These are phyloP conservation scores for Podaxis rugospora DNA, from an alignment of 768 basidiomycete species.

Conservation along the genomic window DNA sequence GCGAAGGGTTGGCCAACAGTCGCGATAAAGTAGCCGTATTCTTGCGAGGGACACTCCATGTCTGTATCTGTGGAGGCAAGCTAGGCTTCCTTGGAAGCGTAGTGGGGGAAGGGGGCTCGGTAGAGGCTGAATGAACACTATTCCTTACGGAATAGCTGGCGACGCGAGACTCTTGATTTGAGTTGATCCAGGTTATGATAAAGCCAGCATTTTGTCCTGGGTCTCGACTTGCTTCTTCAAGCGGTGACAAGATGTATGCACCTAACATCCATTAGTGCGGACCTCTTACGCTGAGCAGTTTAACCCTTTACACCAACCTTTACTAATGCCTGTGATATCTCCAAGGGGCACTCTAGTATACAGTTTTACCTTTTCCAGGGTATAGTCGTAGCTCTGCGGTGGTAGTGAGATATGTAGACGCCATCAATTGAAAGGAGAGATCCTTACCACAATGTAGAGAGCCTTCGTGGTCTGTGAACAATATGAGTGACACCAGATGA, in stretches of 20 bases:
- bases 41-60: neutral
- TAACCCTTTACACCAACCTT: conserved; percentile 44
- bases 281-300: neutral
- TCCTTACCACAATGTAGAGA: conserved; percentile 73
- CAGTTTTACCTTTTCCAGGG: conserved; percentile 84
- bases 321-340: conserved; percentile 71
- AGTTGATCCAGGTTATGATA: conserved; percentile 70
- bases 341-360: conserved; percentile 88
- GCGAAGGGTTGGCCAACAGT: conserved; percentile 26
- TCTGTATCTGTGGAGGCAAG: conserved; percentile 10
- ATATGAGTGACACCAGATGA: neutral
- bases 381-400: conserved; percentile 85
- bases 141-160: conserved; percentile 88
- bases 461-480: conserved; percentile 39
- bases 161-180: conserved; percentile 68
- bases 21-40: conserved; percentile 25
- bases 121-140: conserved; percentile 31
- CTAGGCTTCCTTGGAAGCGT: conserved; percentile 13
- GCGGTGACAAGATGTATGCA: conserved; percentile 91
- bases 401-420: neutral
- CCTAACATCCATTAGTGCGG: conserved; percentile 40
- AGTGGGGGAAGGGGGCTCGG: conserved; percentile 14
- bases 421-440: neutral
- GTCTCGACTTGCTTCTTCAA: conserved; percentile 90
- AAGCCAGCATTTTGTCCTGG: conserved; percentile 88